Conservation (phyloP, 2,329 filamentous ascomycete species). For the Hypocrella siamensis region DNA sequence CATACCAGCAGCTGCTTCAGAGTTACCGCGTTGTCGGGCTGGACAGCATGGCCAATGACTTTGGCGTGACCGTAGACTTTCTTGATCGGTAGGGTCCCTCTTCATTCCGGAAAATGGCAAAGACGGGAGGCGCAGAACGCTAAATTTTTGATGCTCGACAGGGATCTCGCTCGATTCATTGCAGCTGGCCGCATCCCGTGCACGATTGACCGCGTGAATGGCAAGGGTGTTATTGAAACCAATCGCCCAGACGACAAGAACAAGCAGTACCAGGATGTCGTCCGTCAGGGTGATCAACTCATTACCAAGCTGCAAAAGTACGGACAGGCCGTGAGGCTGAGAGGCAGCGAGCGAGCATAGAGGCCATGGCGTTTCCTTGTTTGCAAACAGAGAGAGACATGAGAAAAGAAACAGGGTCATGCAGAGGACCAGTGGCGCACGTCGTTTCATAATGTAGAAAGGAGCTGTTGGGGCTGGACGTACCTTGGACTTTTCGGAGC, state of each 20-base stretch:
- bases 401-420: background rate
- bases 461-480: too few species aligned
- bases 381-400: too few species aligned
- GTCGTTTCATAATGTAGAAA: too few species aligned
- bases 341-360: conserved; percentile 84
- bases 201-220: conserved; percentile 93
- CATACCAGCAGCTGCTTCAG: conserved; percentile 92
- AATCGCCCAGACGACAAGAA: conserved; percentile 98
- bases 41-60: conserved; percentile 91
- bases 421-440: background rate
- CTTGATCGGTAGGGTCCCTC: conserved; percentile 60
- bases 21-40: conserved; percentile 96
- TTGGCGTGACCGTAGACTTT: conserved; percentile 93
- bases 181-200: conserved; percentile 86
- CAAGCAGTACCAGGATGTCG: conserved; percentile 97
- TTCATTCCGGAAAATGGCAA: too few species aligned
- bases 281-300: conserved; percentile 91
- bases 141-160: conserved; percentile 17
- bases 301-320: conserved; percentile 99
- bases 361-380: too few species aligned
- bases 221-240: conserved; percentile 94
- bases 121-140: conserved; percentile 1
- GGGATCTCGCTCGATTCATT: conserved; percentile 93
- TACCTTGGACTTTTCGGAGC: too few species aligned
- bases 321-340: conserved; percentile 83